Evolutionary conservation across 352 stramenopile species (phyloP).

Genomic region (Elongisporangium undulatum): DNA sequence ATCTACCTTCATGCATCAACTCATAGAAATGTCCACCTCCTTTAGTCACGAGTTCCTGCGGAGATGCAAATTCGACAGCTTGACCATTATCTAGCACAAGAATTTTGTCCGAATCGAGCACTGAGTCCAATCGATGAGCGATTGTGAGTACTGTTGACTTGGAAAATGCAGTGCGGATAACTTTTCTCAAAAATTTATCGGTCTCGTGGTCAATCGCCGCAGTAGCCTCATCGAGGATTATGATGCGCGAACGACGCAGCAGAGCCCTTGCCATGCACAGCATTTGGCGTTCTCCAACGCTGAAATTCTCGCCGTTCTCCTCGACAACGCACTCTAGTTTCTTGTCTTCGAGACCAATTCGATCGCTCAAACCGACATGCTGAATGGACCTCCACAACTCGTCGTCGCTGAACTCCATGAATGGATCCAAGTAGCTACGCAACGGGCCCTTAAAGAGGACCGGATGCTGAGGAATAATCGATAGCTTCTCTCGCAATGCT

Average conservation of each 20-base stretch:
- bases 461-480: conserved; percentile 93
- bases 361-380: conserved; percentile 49
- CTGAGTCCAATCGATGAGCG: conserved; percentile 95
- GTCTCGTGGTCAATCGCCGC: conserved; percentile 80
- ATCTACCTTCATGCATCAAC: conserved; percentile 41
- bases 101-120: conserved; percentile 83
- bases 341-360: conserved; percentile 31
- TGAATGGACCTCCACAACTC: conserved; percentile 41
- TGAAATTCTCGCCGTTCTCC: conserved; percentile 93
- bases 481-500: conserved; percentile 75
- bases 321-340: conserved; percentile 80
- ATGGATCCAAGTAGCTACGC: conserved; percentile 89
- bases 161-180: conserved; percentile 84
- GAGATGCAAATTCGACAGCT: conserved; percentile 83
- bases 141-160: conserved; percentile 94
- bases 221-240: conserved; percentile 83
- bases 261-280: conserved; percentile 92
- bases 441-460: conserved; percentile 93
- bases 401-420: conserved; percentile 69
- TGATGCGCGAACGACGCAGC: conserved; percentile 59
- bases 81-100: conserved; percentile 70
- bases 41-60: conserved; percentile 42
- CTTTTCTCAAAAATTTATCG: conserved; percentile 44
- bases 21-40: conserved; percentile 43
- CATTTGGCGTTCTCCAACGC: conserved; percentile 91